phyloP scores from a whole-genome alignment of 1,284 basidiomycete species.

The Ceratobasidium sp. region DNA sequence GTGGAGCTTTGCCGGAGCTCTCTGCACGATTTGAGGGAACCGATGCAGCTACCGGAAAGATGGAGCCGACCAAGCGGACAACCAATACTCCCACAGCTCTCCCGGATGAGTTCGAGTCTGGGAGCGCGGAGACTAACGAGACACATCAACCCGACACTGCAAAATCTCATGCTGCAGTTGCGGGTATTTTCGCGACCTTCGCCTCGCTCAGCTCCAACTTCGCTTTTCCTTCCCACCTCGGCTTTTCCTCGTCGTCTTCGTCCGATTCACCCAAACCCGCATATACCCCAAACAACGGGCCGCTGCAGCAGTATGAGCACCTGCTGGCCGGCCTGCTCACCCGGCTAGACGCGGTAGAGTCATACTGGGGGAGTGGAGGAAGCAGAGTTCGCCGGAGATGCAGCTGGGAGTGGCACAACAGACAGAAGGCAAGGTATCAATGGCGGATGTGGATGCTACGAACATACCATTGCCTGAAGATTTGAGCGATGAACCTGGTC shows the following conservation, averaged over 20 bases:
- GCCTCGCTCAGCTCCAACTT: conserved; percentile 42
- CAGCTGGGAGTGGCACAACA: no score
- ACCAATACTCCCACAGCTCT: not conserved
- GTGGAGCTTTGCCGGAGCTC: not conserved
- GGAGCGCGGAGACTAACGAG: not conserved
- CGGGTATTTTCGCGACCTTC: conserved; percentile 41
- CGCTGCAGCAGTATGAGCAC: conserved; percentile 70
- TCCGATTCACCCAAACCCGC: conserved; percentile 55
- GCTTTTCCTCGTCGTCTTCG: conserved; percentile 33
- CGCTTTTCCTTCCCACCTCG: conserved; percentile 45
- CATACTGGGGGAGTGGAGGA: no score
- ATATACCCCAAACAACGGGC: conserved; percentile 67
- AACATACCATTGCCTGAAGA: no score
- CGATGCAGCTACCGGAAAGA: not conserved
- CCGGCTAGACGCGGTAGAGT: conserved; percentile 72
- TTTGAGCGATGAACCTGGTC: no score
- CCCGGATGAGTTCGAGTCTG: not conserved
- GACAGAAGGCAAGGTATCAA: no score
- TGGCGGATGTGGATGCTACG: no score
- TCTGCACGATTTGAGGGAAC: not conserved
- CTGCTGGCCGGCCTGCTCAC: conserved; percentile 71
- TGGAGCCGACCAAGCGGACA: no score
- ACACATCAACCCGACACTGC: not conserved
- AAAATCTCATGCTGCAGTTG: conserved; percentile 38
- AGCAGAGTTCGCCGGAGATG: no score